Conservation (phyloP, 257 asterid species). For the Plantago elongata region DNA sequence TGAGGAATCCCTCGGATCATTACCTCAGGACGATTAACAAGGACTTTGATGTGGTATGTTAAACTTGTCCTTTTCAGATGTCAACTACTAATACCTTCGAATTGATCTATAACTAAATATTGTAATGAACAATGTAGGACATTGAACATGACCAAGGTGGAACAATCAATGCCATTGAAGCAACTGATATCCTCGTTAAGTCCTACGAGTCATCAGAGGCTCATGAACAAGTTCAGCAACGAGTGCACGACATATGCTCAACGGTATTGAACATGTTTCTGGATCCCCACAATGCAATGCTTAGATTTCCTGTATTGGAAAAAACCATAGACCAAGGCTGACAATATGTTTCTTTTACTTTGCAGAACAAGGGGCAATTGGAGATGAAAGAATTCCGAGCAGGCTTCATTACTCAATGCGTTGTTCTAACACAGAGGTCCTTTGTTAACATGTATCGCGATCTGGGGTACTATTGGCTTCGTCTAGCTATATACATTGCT, state of each 20-base stretch:
- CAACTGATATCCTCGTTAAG: slow-evolving; percentile 37
- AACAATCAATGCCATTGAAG: slow-evolving; percentile 28
- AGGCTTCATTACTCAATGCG: slow-evolving; percentile 45
- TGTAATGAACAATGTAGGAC: slow-evolving; percentile 31
- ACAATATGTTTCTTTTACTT: neutral
- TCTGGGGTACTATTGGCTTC: slow-evolving; percentile 67
- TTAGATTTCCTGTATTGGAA: neutral
- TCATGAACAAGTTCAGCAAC: slow-evolving; percentile 26
- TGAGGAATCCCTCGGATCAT: slow-evolving; percentile 66
- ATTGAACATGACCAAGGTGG: slow-evolving; percentile 45
- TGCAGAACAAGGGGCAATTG: slow-evolving; percentile 26
- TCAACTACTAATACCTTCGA: neutral
- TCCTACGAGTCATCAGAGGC: slow-evolving; percentile 43
- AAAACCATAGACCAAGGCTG: slow-evolving; percentile 7
- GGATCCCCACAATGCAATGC: neutral
- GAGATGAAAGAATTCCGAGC: slow-evolving; percentile 42
- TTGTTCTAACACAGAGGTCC: slow-evolving; percentile 47
- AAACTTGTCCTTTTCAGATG: neutral
- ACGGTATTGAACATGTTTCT: slow-evolving; percentile 20
- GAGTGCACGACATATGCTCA: slow-evolving; percentile 26
- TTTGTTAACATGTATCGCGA: slow-evolving; percentile 58
- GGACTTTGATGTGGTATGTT: slow-evolving; percentile 45
- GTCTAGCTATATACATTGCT: slow-evolving; percentile 44
- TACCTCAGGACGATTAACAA: slow-evolving; percentile 52
- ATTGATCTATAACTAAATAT: neutral